A percentile compares a stretch with the other conserved stretches of the same genome.
phyloP scores from a whole-genome alignment of 176 grass and related monocot genomes.

The Zea mays region DNA sequence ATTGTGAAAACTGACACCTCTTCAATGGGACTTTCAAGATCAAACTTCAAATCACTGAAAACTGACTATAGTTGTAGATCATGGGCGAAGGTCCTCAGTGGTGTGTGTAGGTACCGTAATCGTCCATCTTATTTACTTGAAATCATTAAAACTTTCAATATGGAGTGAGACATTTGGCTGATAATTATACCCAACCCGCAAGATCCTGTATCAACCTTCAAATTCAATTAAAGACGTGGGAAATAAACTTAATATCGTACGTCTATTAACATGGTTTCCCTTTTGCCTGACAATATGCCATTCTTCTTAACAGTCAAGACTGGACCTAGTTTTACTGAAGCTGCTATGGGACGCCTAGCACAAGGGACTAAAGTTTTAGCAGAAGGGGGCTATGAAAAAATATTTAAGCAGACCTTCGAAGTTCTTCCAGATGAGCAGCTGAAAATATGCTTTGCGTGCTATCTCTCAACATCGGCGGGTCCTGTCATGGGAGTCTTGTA shows the following conservation, averaged over 20 bases:
- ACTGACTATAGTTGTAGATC: not conserved
- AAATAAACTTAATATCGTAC: constrained; percentile 10
- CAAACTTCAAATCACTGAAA: constrained; percentile 19
- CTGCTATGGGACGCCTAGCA: constrained; percentile 87
- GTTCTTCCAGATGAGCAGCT: constrained; percentile 70
- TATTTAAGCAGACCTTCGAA: constrained; percentile 87
- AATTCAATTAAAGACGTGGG: not conserved
- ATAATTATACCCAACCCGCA: constrained; percentile 7
- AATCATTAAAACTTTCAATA: constrained; percentile 6
- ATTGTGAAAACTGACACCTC: not conserved
- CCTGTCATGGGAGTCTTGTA: constrained; percentile 92
- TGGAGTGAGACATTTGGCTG: not conserved
- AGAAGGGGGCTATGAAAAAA: constrained; percentile 92
- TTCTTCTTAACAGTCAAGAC: constrained; percentile 68
- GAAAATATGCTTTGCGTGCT: constrained; percentile 74
- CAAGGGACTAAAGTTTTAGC: constrained; percentile 92
- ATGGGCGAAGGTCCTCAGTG: not conserved
- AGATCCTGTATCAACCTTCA: constrained; percentile 8
- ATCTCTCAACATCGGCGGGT: constrained; percentile 90
- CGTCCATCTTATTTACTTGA: constrained; percentile 17
- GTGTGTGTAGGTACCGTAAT: not conserved
- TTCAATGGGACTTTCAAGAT: constrained; percentile 13
- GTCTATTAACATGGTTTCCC: not conserved
- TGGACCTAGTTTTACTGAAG: constrained; percentile 81
- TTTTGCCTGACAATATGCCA: constrained; percentile 11